Evolutionary conservation across 1,284 basidiomycete genomes (phyloP).

Genomic region (Ganoderma meredithae): DNA sequence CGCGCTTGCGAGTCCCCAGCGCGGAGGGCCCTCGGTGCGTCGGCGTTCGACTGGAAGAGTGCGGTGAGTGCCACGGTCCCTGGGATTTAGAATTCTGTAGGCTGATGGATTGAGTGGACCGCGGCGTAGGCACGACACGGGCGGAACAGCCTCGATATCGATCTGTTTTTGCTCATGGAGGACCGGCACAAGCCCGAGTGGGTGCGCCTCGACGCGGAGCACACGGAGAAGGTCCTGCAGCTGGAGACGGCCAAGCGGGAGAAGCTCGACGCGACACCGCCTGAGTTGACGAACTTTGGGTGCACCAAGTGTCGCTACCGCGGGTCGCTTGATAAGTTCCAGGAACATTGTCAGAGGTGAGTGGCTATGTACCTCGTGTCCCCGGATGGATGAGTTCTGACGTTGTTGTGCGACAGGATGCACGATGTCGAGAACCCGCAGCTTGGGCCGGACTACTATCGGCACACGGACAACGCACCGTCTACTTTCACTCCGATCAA

Average conservation of each 20-base stretch:
- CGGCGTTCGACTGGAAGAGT: slow-evolving; percentile 17
- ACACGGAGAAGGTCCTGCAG: neutral
- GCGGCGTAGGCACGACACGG: neutral
- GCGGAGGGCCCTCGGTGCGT: neutral
- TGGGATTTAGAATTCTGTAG: neutral
- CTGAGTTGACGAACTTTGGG: neutral
- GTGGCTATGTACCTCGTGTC: neutral
- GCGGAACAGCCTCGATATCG: neutral
- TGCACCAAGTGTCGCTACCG: slow-evolving; percentile 15
- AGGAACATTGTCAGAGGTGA: slow-evolving; percentile 5
- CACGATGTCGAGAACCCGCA: neutral
- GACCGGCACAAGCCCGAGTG: neutral
- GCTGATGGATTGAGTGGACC: neutral
- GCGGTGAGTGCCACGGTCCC: neutral
- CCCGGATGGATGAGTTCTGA: neutral
- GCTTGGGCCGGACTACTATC: slow-evolving; percentile 11
- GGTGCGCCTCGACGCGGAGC: neutral
- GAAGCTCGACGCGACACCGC: slow-evolving; percentile 10
- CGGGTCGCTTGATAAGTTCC: neutral
- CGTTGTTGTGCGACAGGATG: neutral
- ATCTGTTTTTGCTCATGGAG: neutral
- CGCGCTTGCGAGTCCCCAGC: neutral
- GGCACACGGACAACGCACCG: slow-evolving; percentile 10
- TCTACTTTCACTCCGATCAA: neutral
- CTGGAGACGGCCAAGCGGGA: neutral